Conservation (phyloP, 2,329 filamentous ascomycete species). For the Aspergillus sp. region DNA sequence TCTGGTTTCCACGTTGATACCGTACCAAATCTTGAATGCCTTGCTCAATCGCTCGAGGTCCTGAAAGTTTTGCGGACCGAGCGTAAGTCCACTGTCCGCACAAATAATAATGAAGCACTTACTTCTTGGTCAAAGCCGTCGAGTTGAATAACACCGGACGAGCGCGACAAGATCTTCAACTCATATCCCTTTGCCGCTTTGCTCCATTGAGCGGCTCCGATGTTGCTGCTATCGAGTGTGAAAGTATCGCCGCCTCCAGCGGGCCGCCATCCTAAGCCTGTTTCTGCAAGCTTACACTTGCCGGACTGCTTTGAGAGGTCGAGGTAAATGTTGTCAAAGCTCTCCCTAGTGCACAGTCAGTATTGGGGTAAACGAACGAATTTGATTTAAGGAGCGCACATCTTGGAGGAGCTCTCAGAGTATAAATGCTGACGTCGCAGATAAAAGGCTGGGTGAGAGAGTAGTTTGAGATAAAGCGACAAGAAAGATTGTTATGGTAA, state of each 20-base stretch:
- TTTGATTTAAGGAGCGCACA: background rate
- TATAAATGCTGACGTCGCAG: background rate
- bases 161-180: constrained; percentile 84
- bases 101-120: constrained; percentile 12
- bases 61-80: constrained; percentile 38
- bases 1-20: constrained; percentile 83
- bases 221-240: constrained; percentile 84
- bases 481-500: background rate
- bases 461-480: background rate
- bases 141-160: constrained; percentile 82
- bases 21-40: constrained; percentile 98
- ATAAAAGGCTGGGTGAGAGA: background rate
- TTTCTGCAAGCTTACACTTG: constrained; percentile 93
- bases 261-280: constrained; percentile 93
- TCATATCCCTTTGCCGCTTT: constrained; percentile 89
- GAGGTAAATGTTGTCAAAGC: constrained; percentile 95
- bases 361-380: background rate
- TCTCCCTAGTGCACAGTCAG: constrained; percentile 61
- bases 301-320: constrained; percentile 91
- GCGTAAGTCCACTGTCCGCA: background rate
- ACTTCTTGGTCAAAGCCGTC: constrained; percentile 92
- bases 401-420: background rate
- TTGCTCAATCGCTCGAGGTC: constrained; percentile 89
- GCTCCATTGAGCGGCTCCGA: constrained; percentile 90
- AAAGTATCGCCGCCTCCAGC: constrained; percentile 84